Evolutionary conservation across 768 basidiomycete species (phyloP).

Genomic region (Crassisporium funariophilum): DNA sequence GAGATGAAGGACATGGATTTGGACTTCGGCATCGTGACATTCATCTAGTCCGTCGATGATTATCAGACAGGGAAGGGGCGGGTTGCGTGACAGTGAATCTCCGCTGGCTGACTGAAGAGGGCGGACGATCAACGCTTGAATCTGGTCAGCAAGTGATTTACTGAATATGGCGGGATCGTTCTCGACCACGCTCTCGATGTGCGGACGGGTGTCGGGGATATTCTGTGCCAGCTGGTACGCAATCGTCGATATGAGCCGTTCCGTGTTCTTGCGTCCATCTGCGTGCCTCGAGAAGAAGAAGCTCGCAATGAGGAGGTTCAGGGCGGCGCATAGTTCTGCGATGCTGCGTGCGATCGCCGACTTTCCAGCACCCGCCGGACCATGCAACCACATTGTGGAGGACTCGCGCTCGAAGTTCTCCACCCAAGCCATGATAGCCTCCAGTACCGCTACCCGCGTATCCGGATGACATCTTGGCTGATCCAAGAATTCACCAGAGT

Average conservation of each 20-base stretch:
- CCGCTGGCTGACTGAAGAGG: constrained; percentile 5
- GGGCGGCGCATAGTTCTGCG: constrained; percentile 16
- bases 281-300: constrained; percentile 22
- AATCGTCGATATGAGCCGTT: constrained; percentile 20
- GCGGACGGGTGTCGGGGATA: constrained; percentile 1
- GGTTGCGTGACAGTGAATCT: no score
- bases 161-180: constrained; percentile 5
- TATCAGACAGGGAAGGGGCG: constrained; percentile 1
- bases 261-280: background rate
- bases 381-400: constrained; percentile 20
- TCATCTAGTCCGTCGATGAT: constrained; percentile 33
- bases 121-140: constrained; percentile 11
- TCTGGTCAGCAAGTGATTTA: constrained; percentile 12
- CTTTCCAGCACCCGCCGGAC: constrained; percentile 31
- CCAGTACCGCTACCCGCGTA: constrained; percentile 15
- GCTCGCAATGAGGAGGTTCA: constrained; percentile 12
- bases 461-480: constrained; percentile 21
- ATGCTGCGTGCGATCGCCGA: constrained; percentile 32
- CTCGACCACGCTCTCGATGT: constrained; percentile 8
- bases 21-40: constrained; percentile 13
- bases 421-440: constrained; percentile 11
- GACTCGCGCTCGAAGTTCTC: background rate
- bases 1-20: constrained; percentile 18
- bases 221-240: constrained; percentile 20
- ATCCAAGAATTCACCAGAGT: no score